phyloP scores from a whole-genome alignment of 2,329 filamentous ascomycete genomes.

The Epichloe gansuensis region DNA sequence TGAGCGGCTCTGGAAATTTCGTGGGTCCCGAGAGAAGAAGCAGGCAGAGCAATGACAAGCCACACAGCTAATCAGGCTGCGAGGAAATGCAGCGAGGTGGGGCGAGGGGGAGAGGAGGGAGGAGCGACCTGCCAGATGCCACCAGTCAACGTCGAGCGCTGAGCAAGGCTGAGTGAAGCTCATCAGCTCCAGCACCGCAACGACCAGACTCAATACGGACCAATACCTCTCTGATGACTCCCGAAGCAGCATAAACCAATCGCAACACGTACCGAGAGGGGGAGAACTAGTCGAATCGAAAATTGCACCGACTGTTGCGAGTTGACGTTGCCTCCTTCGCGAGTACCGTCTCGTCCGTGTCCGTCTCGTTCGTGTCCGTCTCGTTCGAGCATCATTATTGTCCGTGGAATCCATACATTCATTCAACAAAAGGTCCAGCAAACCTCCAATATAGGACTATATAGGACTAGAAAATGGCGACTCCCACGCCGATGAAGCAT shows the following conservation, averaged over 20 bases:
- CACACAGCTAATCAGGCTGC: background rate
- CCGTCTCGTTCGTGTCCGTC: background rate
- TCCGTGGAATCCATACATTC: too few relatives aligned
- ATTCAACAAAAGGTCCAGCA: too few relatives aligned
- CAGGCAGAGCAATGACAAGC: background rate
- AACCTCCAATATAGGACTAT: too few relatives aligned
- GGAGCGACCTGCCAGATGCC: background rate
- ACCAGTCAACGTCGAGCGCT: background rate
- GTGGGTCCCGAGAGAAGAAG: background rate
- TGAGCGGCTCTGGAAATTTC: background rate
- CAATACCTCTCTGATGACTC: background rate
- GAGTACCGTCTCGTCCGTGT: background rate
- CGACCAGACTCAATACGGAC: background rate
- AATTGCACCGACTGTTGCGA: too few relatives aligned
- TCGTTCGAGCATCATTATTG: slow-evolving; percentile 4
- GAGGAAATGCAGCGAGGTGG: background rate
- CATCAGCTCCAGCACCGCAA: background rate
- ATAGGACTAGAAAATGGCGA: slow-evolving; percentile 26
- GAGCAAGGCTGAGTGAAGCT: background rate
- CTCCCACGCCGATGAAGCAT: slow-evolving; percentile 38
- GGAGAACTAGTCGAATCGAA: too few relatives aligned
- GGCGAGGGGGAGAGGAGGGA: background rate
- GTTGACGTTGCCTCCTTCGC: too few relatives aligned
- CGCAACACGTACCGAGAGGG: too few relatives aligned
- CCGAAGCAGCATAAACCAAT: background rate